Conservation (phyloP, 148 eudicot genomes). For the Persicaria maculosa region DNA sequence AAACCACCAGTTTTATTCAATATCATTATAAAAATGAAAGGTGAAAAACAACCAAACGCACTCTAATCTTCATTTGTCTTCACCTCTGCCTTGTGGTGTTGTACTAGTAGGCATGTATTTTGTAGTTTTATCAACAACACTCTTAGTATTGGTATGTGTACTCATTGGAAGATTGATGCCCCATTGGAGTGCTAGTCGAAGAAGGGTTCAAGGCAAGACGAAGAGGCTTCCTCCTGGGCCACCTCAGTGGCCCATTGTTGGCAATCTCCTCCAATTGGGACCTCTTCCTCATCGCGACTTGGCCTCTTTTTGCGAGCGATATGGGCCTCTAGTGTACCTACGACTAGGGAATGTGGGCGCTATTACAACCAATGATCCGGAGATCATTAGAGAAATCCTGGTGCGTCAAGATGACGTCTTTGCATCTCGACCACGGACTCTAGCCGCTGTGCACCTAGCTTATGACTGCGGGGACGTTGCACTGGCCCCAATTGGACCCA, state of each 20-base stretch:
- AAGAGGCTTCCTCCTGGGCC: slow-evolving; percentile 84
- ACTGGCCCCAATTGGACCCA: slow-evolving; percentile 87
- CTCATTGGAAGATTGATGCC: slow-evolving; percentile 18
- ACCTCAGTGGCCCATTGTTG: slow-evolving; percentile 71
- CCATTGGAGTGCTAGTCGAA: slow-evolving; percentile 22
- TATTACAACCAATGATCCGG: slow-evolving; percentile 86
- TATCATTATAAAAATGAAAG: background rate
- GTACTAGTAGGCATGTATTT: slow-evolving; percentile 24
- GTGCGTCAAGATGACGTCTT: slow-evolving; percentile 72
- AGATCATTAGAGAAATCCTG: slow-evolving; percentile 69
- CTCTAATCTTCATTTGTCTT: background rate
- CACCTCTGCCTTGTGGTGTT: background rate
- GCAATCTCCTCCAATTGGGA: slow-evolving; percentile 84
- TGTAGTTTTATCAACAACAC: slow-evolving; percentile 22
- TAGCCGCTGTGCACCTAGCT: slow-evolving; percentile 76
- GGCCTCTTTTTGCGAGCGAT: slow-evolving; percentile 62
- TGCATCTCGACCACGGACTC: slow-evolving; percentile 76
- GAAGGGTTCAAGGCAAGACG: background rate
- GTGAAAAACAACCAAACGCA: background rate
- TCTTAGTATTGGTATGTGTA: slow-evolving; percentile 32
- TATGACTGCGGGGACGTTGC: slow-evolving; percentile 88
- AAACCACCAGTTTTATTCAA: background rate
- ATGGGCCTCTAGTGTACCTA: slow-evolving; percentile 84
- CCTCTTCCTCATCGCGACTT: slow-evolving; percentile 78
- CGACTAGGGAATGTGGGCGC: slow-evolving; percentile 74